Base-by-base conservation (phyloP, 768 basidiomycete genomes). In the Clitopilus passeckerianus region DNA sequence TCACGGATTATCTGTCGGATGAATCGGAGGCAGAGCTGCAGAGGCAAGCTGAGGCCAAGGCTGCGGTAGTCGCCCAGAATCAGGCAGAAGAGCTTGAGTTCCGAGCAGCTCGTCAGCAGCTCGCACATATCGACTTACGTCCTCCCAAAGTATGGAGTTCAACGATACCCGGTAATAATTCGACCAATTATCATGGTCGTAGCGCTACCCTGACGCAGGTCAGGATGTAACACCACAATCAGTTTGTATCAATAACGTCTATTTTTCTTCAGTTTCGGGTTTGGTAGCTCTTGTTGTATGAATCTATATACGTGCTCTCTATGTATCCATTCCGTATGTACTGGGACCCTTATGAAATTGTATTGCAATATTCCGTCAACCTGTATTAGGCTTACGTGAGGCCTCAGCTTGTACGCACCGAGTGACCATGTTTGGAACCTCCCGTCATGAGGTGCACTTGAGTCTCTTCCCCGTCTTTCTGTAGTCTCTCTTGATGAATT, bases 11-110 rank as follows among this genome's bases (percentile, higher is more conserved):
- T 70, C 74, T 93, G 30, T 93, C 91, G n/a, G 91, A 93, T 68
- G 91, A 94, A 72, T 93, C 91, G n/a, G 91, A 94, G 67, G 90
- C 86, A 24, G 91, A 94, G 69, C 72, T 94, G 57, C 91, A 94
- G 72, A 79, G 90, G 60, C 91, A 93, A 71, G 91, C 91, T 5
- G 92, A 93, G 67, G 85, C 84, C 20, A 85, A 83, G 61, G 91
- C 91, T 4, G 89, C 86, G 5, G 70, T 90, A 44, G 72, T 90
- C 15, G 91, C 89, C n/a, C 88, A 91, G 74, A 89, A 82, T 61
- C 86, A 89, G 65, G 82, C 85, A 50, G 91, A 93, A 70, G 91
- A 93, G 68, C 75, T 81, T 61, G 91, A 93, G 68, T 93, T 93
- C 74, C 87, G 83, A 69, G 86, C 87, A 35, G 91, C 90, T 43